Conservation (phyloP, 2,329 filamentous ascomycete genomes). For the Leptographium wingfieldii region DNA sequence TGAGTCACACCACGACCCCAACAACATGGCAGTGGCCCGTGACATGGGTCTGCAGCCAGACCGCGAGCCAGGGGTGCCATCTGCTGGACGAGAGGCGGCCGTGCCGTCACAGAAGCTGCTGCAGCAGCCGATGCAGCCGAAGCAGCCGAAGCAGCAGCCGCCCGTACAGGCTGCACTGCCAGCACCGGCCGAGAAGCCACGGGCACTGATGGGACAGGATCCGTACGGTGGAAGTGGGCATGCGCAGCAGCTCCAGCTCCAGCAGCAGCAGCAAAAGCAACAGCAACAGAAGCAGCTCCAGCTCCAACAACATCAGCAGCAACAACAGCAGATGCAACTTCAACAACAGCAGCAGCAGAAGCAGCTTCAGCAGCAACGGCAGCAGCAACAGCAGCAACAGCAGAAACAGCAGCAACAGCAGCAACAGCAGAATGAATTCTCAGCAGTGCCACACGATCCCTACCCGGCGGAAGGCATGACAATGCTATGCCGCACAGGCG, state of each 20-base stretch:
- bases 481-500: slow-evolving; percentile 68
- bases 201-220: not conserved
- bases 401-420: slow-evolving; percentile 11
- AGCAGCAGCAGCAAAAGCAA: slow-evolving; percentile 14
- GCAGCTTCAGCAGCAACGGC: not conserved
- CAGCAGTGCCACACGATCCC: slow-evolving; percentile 74
- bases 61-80: slow-evolving; percentile 27
- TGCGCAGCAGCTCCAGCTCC: slow-evolving; percentile 11
- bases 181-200: not conserved
- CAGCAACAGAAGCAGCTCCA: slow-evolving; percentile 14
- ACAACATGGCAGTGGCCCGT: slow-evolving; percentile 54
- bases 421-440: slow-evolving; percentile 26
- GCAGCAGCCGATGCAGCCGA: not conserved
- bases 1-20: slow-evolving; percentile 79
- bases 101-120: slow-evolving; percentile 36
- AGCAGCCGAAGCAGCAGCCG: not conserved
- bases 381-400: slow-evolving; percentile 13
- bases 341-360: not conserved
- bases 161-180: not conserved
- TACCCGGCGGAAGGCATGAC: slow-evolving; percentile 96
- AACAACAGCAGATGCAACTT: not conserved
- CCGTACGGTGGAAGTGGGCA: not conserved
- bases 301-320: too few relatives aligned
- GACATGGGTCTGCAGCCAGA: slow-evolving; percentile 49
- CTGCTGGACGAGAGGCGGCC: slow-evolving; percentile 13